These are phyloP conservation scores for Epichloe coenophiala DNA, from an alignment of 2,329 filamentous ascomycete genomes.

Conservation along the genomic window DNA sequence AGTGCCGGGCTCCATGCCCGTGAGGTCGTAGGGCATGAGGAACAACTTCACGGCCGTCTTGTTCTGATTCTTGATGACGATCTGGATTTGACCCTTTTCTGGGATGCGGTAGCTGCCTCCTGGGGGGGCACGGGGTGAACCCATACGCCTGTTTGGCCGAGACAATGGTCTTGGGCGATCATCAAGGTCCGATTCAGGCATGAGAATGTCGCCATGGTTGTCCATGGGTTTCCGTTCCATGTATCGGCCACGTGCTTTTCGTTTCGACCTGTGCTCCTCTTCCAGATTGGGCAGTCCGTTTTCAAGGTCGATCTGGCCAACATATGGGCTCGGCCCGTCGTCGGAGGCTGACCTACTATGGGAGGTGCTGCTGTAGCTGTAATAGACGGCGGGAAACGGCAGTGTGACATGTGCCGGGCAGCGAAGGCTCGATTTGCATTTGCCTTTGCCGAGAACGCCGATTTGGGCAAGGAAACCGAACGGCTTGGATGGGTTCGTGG, in stretches of 20 bases:
- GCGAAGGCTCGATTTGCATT: conserved; percentile 71
- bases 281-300: conserved; percentile 51
- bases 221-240: conserved; percentile 22
- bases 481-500: conserved; percentile 83
- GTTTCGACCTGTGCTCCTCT: conserved; percentile 32
- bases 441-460: conserved; percentile 76
- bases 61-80: conserved; percentile 96
- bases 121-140: conserved; percentile 49
- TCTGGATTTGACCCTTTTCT: conserved; percentile 84
- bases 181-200: conserved; percentile 13
- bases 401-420: conserved; percentile 86
- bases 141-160: conserved; percentile 39
- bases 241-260: conserved; percentile 33
- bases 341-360: conserved; percentile 51
- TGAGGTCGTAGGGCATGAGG: conserved; percentile 80
- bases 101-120: conserved; percentile 91
- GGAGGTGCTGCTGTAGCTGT: conserved; percentile 67
- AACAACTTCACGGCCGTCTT: conserved; percentile 97
- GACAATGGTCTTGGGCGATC: conserved; percentile 17
- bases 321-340: conserved; percentile 90
- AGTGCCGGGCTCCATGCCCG: conserved; percentile 82
- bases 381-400: conserved; percentile 89
- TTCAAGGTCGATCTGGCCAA: conserved; percentile 83
- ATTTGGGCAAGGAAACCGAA: conserved; percentile 91
- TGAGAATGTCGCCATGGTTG: conserved; percentile 9